Evolutionary conservation across 805 yeast genomes (phyloP), one percentile per base, ranked within the genome.

Genomic region (Pichia exigua): DNA sequence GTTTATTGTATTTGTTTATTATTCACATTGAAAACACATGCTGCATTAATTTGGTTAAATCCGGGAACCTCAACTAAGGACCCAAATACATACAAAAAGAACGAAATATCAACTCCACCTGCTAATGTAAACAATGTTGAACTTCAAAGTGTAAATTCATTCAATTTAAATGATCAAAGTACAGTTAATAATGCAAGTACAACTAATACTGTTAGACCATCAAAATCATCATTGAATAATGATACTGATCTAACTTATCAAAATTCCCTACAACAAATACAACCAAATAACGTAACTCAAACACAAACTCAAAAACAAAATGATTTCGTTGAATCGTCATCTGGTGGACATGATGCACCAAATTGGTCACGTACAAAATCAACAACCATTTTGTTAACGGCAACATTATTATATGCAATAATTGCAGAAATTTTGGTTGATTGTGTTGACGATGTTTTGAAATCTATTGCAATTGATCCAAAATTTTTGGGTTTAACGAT

Each of bases 21-120:
- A 79, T 94, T 94, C 66, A 94, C 99, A 0, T 76, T 94, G 61
- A 79, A 96, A 61, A 94, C 98, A 0, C 99, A 94, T 68, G 99
- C 99, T 0, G 92, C 96, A 1, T 73, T 90, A 70, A 94, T 94
- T 57, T 94, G 99, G 99, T 87, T 88, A 45, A 78, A 83, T 1
- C 83, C 84, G 17, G 39, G 6, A 17, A 35, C 2, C 17, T n/a
- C 18, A 35, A 17, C 2, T n/a, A 35, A 35, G 39, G 39, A 35
- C 3, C 39, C 17, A 4, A 75, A 76, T 8, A 65, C 70, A 15
- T 62, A 70, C 2, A 62, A 62, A 35, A 78, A 75, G 48, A 65
- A 65, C 51, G 59, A 58, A 43, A 15, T 46, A 7, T 62, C 61
- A 13, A 32, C 54, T 9, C 46, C 49, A 27, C 13, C 26, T 17